phyloP scores from a whole-genome alignment of 495 filamentous ascomycete genomes.

The Penicillium goetzii region DNA sequence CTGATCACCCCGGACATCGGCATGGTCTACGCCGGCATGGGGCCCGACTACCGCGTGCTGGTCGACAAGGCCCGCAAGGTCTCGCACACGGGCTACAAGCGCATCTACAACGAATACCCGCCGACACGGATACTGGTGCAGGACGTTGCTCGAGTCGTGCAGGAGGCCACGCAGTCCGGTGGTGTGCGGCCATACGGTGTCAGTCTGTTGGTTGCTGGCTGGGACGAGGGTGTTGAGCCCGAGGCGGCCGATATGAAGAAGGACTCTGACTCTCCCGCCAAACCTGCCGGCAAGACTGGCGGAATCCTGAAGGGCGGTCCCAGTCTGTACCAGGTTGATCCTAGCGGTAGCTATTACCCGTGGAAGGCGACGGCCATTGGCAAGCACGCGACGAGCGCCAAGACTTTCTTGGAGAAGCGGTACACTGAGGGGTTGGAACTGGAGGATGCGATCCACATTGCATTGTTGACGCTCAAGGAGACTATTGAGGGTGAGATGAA shows the following conservation, averaged over 20 bases:
- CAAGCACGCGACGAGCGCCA: slow-evolving; percentile 96
- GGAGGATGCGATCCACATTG: slow-evolving; percentile 98
- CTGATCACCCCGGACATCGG: slow-evolving; percentile 98
- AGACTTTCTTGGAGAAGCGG: slow-evolving; percentile 98
- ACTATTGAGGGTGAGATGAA: slow-evolving; percentile 99
- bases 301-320: slow-evolving; percentile 95
- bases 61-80: slow-evolving; percentile 98
- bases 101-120: slow-evolving; percentile 99
- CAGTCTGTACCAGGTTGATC: slow-evolving; percentile 97
- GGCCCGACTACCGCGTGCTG: slow-evolving; percentile 95
- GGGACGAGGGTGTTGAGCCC: slow-evolving; percentile 94
- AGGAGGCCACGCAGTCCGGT: slow-evolving; percentile 96
- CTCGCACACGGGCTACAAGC: slow-evolving; percentile 98
- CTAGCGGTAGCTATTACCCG: slow-evolving; percentile 94
- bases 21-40: slow-evolving; percentile 99
- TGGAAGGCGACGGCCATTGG: slow-evolving; percentile 99
- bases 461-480: slow-evolving; percentile 95
- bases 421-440: slow-evolving; percentile 97
- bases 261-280: slow-evolving; percentile 56
- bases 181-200: slow-evolving; percentile 99
- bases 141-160: slow-evolving; percentile 96
- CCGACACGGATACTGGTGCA: slow-evolving; percentile 98
- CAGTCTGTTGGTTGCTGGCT: slow-evolving; percentile 90
- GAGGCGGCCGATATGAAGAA: slow-evolving; percentile 60
- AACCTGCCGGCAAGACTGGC: slow-evolving; percentile 80